Conservation (phyloP, 2,329 filamentous ascomycete species). For the Talaromyces sp. region DNA sequence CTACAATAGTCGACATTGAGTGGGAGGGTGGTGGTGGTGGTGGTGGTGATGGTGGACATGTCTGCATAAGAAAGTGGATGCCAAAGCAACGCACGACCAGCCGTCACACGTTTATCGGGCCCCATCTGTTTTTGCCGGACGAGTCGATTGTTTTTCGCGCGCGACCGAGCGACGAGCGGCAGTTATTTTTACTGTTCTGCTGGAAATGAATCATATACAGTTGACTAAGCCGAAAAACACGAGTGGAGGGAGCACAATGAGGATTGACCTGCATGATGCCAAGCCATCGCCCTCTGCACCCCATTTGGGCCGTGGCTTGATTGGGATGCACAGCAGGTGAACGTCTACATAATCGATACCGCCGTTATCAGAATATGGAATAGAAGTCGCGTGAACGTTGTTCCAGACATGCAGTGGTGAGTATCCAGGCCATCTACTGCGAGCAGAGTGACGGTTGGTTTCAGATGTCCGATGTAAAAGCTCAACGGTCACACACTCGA, state of each 20-base stretch:
- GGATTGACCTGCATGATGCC: slow-evolving; percentile 6
- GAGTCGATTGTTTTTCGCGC: background rate
- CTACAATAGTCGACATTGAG: background rate
- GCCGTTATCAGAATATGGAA: background rate
- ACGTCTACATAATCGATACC: background rate
- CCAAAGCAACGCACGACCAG: slow-evolving; percentile 6
- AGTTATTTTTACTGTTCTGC: background rate
- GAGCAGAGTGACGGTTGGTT: background rate
- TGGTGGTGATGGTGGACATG: background rate
- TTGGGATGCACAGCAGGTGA: background rate
- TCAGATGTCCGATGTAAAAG: background rate
- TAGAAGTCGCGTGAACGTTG: background rate
- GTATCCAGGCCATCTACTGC: background rate
- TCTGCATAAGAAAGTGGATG: slow-evolving; percentile 7
- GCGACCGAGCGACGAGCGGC: too few species aligned
- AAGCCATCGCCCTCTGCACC: background rate
- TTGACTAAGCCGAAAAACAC: background rate
- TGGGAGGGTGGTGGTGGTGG: background rate
- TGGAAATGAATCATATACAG: background rate
- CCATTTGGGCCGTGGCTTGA: background rate
- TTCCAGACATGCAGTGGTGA: background rate
- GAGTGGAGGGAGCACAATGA: background rate
- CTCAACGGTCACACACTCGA: background rate
- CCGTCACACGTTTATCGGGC: background rate
- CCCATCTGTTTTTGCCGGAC: background rate